These are phyloP conservation scores for Chytriomyces sp. DNA, from an alignment of 192 early-diverging fungal species.

Conservation along the genomic window DNA sequence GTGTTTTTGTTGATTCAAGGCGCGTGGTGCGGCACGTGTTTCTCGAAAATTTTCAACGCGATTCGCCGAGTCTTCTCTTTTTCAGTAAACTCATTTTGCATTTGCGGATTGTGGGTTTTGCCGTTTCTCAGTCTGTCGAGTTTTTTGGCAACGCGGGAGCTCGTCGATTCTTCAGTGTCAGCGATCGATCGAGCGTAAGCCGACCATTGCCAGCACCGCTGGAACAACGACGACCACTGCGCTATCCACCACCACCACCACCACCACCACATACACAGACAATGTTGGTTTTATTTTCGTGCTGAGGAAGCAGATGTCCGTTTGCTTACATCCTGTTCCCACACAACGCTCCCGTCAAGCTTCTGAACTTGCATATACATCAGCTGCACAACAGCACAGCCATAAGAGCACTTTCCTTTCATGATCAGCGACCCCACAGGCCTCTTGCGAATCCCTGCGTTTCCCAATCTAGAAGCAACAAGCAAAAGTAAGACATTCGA, in stretches of 20 bases:
- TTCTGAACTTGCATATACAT: slow-evolving; percentile 45
- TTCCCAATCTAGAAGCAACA: slow-evolving; percentile 38
- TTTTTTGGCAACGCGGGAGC: too few species aligned
- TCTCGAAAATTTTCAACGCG: too few species aligned
- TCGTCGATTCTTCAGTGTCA: too few species aligned
- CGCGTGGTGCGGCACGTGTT: not conserved
- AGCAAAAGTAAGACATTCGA: not conserved
- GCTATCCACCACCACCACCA: too few species aligned
- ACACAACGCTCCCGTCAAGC: slow-evolving; percentile 47
- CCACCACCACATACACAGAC: too few species aligned
- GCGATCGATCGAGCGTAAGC: too few species aligned
- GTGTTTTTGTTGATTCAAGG: not conserved
- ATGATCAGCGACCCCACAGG: slow-evolving; percentile 51
- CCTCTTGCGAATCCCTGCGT: slow-evolving; percentile 50
- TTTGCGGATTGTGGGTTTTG: too few species aligned
- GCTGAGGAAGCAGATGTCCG: not conserved
- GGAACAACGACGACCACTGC: too few species aligned
- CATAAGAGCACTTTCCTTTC: slow-evolving; percentile 51
- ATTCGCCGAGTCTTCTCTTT: too few species aligned
- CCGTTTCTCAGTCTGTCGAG: too few species aligned
- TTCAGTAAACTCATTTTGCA: too few species aligned
- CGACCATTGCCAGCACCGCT: too few species aligned
- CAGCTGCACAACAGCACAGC: slow-evolving; percentile 57
- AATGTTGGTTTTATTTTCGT: not conserved
- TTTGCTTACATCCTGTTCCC: slow-evolving; percentile 48